Percentiles rank a stretch among this genome's conserved stretches.
These are phyloP conservation scores for Luzula sylvatica DNA, from an alignment of 176 grass and related monocot genomes.

Conservation along the genomic window DNA sequence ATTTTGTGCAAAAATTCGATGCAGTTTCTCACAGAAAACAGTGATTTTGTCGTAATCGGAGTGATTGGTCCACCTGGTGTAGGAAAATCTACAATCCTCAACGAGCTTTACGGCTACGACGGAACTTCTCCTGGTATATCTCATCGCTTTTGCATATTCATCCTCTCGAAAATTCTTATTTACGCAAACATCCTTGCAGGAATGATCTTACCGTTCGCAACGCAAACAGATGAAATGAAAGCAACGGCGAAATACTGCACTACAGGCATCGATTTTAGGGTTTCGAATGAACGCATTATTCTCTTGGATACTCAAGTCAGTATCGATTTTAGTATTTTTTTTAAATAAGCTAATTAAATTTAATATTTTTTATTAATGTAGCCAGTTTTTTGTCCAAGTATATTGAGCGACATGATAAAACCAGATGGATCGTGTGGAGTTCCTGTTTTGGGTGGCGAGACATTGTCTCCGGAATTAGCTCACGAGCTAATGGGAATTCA, in stretches of 20 bases:
- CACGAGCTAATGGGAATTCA: conserved; percentile 95
- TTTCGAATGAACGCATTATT: conserved; percentile 85
- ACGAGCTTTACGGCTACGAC: conserved; percentile 77
- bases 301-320: conserved; percentile 86
- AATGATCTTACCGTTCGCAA: conserved; percentile 89
- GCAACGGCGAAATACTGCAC: conserved; percentile 72
- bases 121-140: conserved; percentile 53
- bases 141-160: not conserved
- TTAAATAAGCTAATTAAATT: not conserved
- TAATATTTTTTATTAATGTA: conserved; percentile 25
- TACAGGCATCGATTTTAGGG: conserved; percentile 74
- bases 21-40: conserved; percentile 91
- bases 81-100: conserved; percentile 86
- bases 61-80: conserved; percentile 75
- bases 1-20: not conserved
- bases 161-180: not conserved
- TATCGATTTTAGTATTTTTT: conserved; percentile 6
- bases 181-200: conserved; percentile 32
- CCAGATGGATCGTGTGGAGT: conserved; percentile 68
- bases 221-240: conserved; percentile 69
- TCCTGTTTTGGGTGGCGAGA: conserved; percentile 61
- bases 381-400: conserved; percentile 77
- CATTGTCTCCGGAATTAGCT: conserved; percentile 69
- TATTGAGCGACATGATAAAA: conserved; percentile 84
- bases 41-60: conserved; percentile 87